These are phyloP conservation scores for Dactylis glomerata DNA, from an alignment of 176 grass and related monocot species.

Conservation along the genomic window DNA sequence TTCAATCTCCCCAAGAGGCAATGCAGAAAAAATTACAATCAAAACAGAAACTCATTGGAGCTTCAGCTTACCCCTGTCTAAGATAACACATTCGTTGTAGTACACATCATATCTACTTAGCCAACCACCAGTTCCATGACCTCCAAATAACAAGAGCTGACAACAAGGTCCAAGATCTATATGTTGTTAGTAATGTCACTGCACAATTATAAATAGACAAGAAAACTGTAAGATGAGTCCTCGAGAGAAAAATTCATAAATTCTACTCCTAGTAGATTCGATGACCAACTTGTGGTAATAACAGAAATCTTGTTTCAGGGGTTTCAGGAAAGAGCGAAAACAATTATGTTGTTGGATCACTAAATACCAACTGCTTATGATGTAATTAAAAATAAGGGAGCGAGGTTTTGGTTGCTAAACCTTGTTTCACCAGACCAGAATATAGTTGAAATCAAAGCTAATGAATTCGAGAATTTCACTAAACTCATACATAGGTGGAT, in stretches of 20 bases:
- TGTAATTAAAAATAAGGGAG: conserved; percentile 8
- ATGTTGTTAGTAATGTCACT: conserved; percentile 20
- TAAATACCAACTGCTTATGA: conserved; percentile 5
- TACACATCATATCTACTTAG: conserved; percentile 95
- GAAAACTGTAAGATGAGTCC: background rate
- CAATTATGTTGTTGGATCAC: background rate
- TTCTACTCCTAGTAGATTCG: background rate
- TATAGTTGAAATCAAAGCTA: background rate
- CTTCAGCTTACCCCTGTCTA: conserved; percentile 88
- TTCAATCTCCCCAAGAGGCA: background rate
- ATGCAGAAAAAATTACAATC: background rate
- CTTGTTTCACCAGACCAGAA: conserved; percentile 20
- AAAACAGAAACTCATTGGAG: background rate
- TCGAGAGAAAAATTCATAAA: background rate
- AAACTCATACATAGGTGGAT: background rate
- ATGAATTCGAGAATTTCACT: background rate
- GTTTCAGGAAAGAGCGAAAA: conserved; percentile 1
- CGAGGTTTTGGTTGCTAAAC: background rate
- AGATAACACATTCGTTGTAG: conserved; percentile 93
- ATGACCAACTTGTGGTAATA: background rate
- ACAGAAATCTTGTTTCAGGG: background rate
- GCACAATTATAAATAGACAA: background rate
- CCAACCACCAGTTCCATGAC: conserved; percentile 96
- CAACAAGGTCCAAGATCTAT: conserved; percentile 32
- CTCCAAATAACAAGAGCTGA: conserved; percentile 95